Evolutionary conservation across 805 yeast genomes (phyloP).

Genomic region (Candida insectorum): DNA sequence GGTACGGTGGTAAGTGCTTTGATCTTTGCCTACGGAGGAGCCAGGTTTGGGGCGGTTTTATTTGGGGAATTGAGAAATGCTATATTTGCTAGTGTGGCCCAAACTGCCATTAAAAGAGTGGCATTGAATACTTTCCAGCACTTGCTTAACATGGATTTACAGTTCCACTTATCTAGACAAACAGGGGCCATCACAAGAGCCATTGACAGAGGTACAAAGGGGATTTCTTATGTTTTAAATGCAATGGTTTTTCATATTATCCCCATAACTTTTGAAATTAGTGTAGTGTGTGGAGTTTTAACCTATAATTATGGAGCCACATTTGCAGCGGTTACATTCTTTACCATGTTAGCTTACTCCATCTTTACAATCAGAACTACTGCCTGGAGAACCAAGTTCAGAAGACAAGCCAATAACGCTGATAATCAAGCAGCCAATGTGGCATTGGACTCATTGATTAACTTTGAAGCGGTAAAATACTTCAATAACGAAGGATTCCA

Average conservation of each 20-base stretch:
- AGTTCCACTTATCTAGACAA: slow-evolving; percentile 86
- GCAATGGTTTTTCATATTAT: slow-evolving; percentile 98
- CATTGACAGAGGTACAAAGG: slow-evolving; percentile 96
- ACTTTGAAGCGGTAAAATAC: slow-evolving; percentile 91
- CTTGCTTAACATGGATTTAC: slow-evolving; percentile 76
- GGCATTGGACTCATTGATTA: slow-evolving; percentile 89
- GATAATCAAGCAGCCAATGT: slow-evolving; percentile 95
- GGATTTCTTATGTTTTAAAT: slow-evolving; percentile 85
- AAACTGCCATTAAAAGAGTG: slow-evolving; percentile 85
- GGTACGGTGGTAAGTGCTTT: slow-evolving; percentile 63
- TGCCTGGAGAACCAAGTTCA: slow-evolving; percentile 91
- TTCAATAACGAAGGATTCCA: slow-evolving; percentile 88
- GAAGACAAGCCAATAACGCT: slow-evolving; percentile 84
- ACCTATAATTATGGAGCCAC: slow-evolving; percentile 88
- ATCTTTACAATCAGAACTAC: slow-evolving; percentile 88
- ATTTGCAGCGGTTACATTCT: slow-evolving; percentile 84
- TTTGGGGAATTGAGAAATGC: slow-evolving; percentile 96
- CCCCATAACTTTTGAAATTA: slow-evolving; percentile 89
- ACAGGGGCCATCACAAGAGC: slow-evolving; percentile 97
- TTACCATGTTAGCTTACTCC: slow-evolving; percentile 87
- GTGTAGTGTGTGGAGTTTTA: slow-evolving; percentile 88
- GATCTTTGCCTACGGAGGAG: slow-evolving; percentile 86
- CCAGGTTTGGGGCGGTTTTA: slow-evolving; percentile 89
- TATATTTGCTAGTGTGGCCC: slow-evolving; percentile 92
- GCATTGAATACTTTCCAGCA: slow-evolving; percentile 86